These are phyloP conservation scores for Populus tomentosa DNA, from an alignment of 441 rosid genomes.

Conservation along the genomic window DNA sequence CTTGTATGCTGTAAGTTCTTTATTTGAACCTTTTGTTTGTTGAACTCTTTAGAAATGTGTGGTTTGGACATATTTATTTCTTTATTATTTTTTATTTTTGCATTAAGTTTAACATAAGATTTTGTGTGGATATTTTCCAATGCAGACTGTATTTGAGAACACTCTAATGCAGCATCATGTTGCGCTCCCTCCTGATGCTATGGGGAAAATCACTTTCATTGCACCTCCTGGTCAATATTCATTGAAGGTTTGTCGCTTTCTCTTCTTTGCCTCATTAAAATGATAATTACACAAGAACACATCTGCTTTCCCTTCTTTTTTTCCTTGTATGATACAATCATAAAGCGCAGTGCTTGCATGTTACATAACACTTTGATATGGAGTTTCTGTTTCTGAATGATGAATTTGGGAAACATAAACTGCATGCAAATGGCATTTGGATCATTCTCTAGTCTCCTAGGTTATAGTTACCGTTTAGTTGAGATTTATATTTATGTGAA, in stretches of 20 bases:
- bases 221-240: constrained; percentile 99
- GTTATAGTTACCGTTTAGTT: neutral
- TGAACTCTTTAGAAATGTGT: neutral
- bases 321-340: neutral
- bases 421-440: too few relatives aligned
- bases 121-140: constrained; percentile 13
- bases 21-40: constrained; percentile 14
- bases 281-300: neutral
- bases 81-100: neutral
- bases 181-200: constrained; percentile 92
- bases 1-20: constrained; percentile 84
- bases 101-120: constrained; percentile 6
- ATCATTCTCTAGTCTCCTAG: too few relatives aligned
- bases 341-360: too few relatives aligned
- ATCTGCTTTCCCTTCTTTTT: neutral
- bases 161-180: constrained; percentile 87
- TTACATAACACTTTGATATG: neutral
- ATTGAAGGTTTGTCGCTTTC: constrained; percentile 55
- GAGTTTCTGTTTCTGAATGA: neutral
- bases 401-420: neutral
- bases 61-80: neutral
- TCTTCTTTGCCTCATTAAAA: neutral
- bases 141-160: constrained; percentile 96
- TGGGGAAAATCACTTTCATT: constrained; percentile 91
- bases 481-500: neutral